These are phyloP conservation scores for Clarireedia hainanense DNA, from an alignment of 2,329 filamentous ascomycete species.

Conservation along the genomic window DNA sequence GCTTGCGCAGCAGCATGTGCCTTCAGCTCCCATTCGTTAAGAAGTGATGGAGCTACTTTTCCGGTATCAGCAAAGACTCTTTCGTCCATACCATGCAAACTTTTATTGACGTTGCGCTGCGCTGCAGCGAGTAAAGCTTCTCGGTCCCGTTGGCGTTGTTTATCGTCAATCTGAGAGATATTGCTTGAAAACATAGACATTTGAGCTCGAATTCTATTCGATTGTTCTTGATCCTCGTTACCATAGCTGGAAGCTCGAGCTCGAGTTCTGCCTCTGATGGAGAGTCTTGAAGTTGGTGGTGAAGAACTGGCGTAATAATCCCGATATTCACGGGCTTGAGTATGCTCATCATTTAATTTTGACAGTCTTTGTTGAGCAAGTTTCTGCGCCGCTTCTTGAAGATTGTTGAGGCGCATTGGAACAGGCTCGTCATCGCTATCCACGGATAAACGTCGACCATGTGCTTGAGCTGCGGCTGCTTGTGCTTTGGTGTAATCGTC, in stretches of 20 bases:
- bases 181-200: slow-evolving; percentile 71
- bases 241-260: slow-evolving; percentile 62
- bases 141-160: slow-evolving; percentile 69
- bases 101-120: slow-evolving; percentile 75
- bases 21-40: slow-evolving; percentile 72
- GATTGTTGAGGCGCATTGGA: slow-evolving; percentile 48
- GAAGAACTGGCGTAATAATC: slow-evolving; percentile 60
- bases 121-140: slow-evolving; percentile 69
- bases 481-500: slow-evolving; percentile 28
- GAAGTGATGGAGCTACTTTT: slow-evolving; percentile 57
- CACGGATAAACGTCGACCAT: slow-evolving; percentile 27
- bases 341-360: slow-evolving; percentile 67
- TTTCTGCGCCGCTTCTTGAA: slow-evolving; percentile 83
- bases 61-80: slow-evolving; percentile 71
- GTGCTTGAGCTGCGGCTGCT: slow-evolving; percentile 26
- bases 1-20: slow-evolving; percentile 62
- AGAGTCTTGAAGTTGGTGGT: slow-evolving; percentile 42
- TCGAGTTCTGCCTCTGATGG: slow-evolving; percentile 48
- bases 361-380: slow-evolving; percentile 76
- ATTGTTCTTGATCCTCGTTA: slow-evolving; percentile 50
- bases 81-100: slow-evolving; percentile 74
- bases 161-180: slow-evolving; percentile 59
- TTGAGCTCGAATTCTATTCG: slow-evolving; percentile 65
- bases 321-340: slow-evolving; percentile 55
- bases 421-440: slow-evolving; percentile 33